A percentile compares a stretch with the other conserved stretches of the same genome.
Conservation (phyloP, 2,329 filamentous ascomycete genomes). For the Alternaria sp. region DNA sequence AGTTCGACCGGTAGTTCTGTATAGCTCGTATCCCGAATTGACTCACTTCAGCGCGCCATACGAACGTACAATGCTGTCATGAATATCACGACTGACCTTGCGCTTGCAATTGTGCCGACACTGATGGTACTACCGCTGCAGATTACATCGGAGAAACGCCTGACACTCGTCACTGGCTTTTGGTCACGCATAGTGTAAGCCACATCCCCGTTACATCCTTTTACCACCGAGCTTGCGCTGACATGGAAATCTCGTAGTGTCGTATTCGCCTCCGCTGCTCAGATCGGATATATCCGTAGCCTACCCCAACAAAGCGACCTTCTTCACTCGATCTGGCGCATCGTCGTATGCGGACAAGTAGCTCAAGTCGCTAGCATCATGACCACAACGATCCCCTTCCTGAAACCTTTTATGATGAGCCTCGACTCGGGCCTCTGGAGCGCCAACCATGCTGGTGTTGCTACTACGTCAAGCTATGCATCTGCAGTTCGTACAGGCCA, state of each 20-base stretch:
- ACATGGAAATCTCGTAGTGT: not conserved
- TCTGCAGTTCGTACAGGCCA: not conserved
- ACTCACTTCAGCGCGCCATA: not conserved
- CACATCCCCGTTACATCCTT: not conserved
- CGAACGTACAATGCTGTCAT: constrained; percentile 9
- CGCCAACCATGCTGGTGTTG: not conserved
- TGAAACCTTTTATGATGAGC: constrained; percentile 18
- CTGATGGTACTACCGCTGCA: constrained; percentile 7
- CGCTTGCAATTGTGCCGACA: constrained; percentile 2
- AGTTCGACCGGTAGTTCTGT: not conserved
- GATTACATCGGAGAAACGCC: not conserved
- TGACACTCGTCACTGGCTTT: not conserved
- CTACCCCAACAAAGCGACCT: not conserved
- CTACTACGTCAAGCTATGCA: not conserved
- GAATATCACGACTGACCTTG: constrained; percentile 12
- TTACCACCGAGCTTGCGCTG: not conserved
- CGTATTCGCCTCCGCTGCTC: not conserved
- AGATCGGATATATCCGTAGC: not conserved
- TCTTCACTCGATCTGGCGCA: constrained; percentile 10
- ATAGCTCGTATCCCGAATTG: not conserved
- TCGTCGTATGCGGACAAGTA: constrained; percentile 12
- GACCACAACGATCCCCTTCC: constrained; percentile 11
- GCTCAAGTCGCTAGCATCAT: constrained; percentile 14
- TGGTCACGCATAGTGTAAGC: constrained; percentile 4
- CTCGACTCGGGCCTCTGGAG: constrained; percentile 14